Percentiles rank a stretch among this genome's conserved stretches.
phyloP scores from a whole-genome alignment of 495 filamentous ascomycete species.

The Astrocystis sublimbata region DNA sequence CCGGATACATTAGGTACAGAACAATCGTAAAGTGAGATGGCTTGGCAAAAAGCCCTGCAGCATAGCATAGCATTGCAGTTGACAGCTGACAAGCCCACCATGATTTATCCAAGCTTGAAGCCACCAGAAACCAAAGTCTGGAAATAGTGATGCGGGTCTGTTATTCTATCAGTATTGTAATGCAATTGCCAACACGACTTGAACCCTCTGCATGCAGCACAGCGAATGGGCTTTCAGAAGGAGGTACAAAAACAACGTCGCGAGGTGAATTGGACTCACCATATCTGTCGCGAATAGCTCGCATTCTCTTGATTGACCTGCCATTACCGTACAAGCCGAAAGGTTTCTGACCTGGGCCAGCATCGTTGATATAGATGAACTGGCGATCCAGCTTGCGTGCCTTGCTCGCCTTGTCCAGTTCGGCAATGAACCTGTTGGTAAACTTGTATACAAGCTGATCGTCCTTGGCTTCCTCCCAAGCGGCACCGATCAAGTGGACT shows the following conservation, averaged over 20 bases:
- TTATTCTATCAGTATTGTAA: not conserved
- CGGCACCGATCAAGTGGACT: not conserved
- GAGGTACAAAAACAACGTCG: not conserved
- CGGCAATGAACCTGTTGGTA: not conserved
- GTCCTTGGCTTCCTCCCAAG: not conserved
- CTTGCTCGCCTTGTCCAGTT: not conserved
- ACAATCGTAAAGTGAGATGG: no score
- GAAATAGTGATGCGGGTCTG: not conserved
- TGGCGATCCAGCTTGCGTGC: not conserved
- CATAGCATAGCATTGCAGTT: no score
- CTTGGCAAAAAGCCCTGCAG: no score
- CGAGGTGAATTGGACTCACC: not conserved
- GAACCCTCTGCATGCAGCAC: not conserved
- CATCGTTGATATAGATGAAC: constrained; percentile 2
- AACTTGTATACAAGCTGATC: not conserved
- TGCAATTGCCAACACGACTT: not conserved
- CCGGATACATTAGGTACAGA: no score
- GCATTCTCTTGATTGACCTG: not conserved
- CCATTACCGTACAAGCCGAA: not conserved
- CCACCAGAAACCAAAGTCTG: not conserved
- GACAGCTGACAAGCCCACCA: no score
- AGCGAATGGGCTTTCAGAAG: not conserved
- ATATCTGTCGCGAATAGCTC: not conserved
- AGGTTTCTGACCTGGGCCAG: not conserved
- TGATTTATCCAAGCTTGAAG: not conserved